phyloP scores from a whole-genome alignment of 495 filamentous ascomycete genomes.

The Pyrenula aspistea region DNA sequence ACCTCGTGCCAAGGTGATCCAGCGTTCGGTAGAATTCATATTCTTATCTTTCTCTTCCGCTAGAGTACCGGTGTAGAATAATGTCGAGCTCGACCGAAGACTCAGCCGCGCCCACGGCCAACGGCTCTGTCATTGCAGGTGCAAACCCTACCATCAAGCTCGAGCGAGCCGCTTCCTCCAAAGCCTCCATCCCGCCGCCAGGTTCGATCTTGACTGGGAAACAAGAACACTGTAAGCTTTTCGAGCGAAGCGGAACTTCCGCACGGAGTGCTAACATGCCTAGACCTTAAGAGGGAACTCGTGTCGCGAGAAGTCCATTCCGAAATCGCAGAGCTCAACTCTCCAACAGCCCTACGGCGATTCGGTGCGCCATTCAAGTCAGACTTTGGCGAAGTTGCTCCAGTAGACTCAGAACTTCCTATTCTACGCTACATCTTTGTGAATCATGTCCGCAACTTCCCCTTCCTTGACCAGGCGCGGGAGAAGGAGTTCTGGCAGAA shows the following conservation, averaged over 20 bases:
- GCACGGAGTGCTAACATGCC: slow-evolving; percentile 18
- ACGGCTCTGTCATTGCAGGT: no score
- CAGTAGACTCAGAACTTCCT: slow-evolving; percentile 87
- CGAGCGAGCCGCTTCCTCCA: no score
- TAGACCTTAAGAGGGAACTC: slow-evolving; percentile 93
- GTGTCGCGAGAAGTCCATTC: slow-evolving; percentile 76
- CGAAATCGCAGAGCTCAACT: slow-evolving; percentile 86
- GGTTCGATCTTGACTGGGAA: slow-evolving; percentile 72
- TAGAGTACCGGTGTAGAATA: no score
- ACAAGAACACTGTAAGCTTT: slow-evolving; percentile 83
- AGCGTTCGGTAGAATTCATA: no score
- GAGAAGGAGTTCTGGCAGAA: slow-evolving; percentile 99
- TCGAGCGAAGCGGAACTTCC: background rate
- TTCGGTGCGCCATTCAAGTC: slow-evolving; percentile 94
- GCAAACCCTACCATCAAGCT: no score
- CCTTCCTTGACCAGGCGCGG: slow-evolving; percentile 85
- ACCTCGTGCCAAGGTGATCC: no score
- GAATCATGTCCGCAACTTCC: slow-evolving; percentile 94
- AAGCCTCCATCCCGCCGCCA: slow-evolving; percentile 22
- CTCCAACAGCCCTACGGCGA: slow-evolving; percentile 82
- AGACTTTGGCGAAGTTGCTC: slow-evolving; percentile 81
- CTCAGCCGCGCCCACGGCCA: no score
- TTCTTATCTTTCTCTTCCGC: no score
- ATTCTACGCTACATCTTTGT: slow-evolving; percentile 96
- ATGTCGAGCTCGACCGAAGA: no score